Evolutionary conservation across 2,329 filamentous ascomycete species (phyloP), one percentile per base, ranked within the genome.

Genomic region (Neofusicoccum parvum): DNA sequence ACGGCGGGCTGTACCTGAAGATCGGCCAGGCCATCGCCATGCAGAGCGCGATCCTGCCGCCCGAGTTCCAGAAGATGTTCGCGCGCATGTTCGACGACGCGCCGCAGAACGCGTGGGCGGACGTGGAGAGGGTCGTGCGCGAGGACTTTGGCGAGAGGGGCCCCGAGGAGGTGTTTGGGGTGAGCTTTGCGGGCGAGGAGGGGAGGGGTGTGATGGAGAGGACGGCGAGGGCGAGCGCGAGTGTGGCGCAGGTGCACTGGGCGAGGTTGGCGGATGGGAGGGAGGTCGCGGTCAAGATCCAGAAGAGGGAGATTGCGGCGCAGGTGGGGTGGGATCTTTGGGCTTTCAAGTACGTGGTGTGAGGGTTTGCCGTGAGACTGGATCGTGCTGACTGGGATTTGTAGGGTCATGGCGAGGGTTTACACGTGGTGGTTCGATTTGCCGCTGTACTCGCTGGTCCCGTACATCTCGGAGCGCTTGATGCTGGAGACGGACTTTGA

Each of bases 11-110:
- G 17, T 99, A 98, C 75, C 84, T 98, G 74, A 99, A 99, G 84
- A 97, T 99, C 66, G 95, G 95, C 0, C 95, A 99, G 82, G 95
- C 95, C 4, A 94, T 99, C 70, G 95, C 94, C 14, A 98, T 98
- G 95, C 95, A 99, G 83, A 94, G 91, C 70, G 94, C 94, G 0
- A 89, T 98, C 32, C 81, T 99, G 68, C 95, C 95, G 32, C 92
- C 94, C 0, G 93, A 97, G 78, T 98, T 98, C 72, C 93, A 97
- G 81, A 89, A 90, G 73, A 98, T 97, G 93, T 99, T 99, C 75
- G 85, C 90, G 23, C 87, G 90, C 73, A 97, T 99, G 92, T 99
- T 98, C 76, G 95, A 98, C 75, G 94, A 98, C 81, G 95, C 95
- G 68, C 94, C 94, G 43, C 94, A 97, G 82, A 95, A 96, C 75